Evolutionary conservation across 345 rosid genomes (phyloP), one percentile per base, ranked within the genome.

Genomic region (Citrus trifoliata): DNA sequence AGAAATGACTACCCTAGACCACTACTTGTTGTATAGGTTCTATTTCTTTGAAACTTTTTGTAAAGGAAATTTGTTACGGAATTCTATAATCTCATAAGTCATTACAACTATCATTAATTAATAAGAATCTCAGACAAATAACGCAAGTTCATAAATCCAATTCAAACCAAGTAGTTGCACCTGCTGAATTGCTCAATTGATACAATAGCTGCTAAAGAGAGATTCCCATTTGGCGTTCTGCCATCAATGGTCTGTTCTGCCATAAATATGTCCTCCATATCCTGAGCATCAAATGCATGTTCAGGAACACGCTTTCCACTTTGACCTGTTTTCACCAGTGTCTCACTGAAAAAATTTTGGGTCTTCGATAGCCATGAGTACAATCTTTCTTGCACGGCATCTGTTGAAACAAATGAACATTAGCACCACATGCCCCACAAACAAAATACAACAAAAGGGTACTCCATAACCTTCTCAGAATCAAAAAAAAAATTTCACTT

Each of bases 141-240:
- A 27, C 2, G 13, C 25, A 40, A 38, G 51, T 35, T 73, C 67
- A 40, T 63, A 59, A 35, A 35, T 35, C 27, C 24, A 32, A 24
- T 63, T 24, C n/a, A 56, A 21, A 33, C 33, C 28, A 60, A 77
- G 5, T 40, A 68, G 60, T 33, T 74, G 79, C 87, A 94, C 99
- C 99, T 93, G 89, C 99, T 90, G 88, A 96, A 96, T 80, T 96
- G 98, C 86, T 94, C 98, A 60, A 96, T 89, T 70, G 98, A 93
- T 72, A 92, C 85, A 48, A 90, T 83, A 77, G 99, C 96, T 77
- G 93, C 91, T 63, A 86, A 74, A 7, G 98, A 94, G 62, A 96
- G 92, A 79, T 78, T 55, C 58, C 98, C 94, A 48, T 84, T 89
- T 0, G 88, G 88, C 40, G 90, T 92, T 71, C 84, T 80, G 25